Evolutionary conservation across 169 alveolate species (phyloP), one percentile per base, ranked within the genome.

Genomic region (Plasmodium reichenowi): DNA sequence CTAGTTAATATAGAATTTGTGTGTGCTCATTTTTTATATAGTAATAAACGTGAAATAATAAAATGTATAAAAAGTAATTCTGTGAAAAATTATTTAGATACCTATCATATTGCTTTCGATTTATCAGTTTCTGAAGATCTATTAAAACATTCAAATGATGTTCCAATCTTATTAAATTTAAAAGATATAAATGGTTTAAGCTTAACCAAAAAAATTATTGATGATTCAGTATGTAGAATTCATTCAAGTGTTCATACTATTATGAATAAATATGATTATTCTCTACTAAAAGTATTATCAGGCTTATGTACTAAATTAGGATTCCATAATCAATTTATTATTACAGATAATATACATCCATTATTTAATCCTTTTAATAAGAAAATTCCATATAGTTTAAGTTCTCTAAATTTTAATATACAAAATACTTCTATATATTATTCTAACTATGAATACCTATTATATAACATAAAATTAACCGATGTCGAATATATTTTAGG

Each of bases 11-110:
- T 83, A 9, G 91, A 70, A 83, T 83, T 83, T 83, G 32, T 83
- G 5, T 83, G 91, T 72, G 91, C 91, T n/a, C 91, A 83, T 70
- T 83, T 83, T 29, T 70, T 83, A 47, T 83, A 83, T 83, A 83
- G 66, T 71, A 71, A 83, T 72, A 71, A 83, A 13, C 68, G 60
- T 12, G 91, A 83, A 62, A 58, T 83, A 68, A 83, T 83, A 54
- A 83, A 83, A 83, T 83, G 91, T 83, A 56, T 83, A 59, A 71
- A 63, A 54, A 52, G 70, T 24, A 83, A 83, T 26, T 9, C 8
- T 54, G 68, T 83, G 26, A 71, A 71, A 8, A 83, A 83, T 83
- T 83, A 83, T 26, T 62, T 83, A 70, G 86, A 83, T 83, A 20
- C 86, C 1, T 83, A 68, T 63, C 91, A 83, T 50, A 83, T 83